phyloP scores from a whole-genome alignment of 768 basidiomycete species.

The Tylopilus sp. region DNA sequence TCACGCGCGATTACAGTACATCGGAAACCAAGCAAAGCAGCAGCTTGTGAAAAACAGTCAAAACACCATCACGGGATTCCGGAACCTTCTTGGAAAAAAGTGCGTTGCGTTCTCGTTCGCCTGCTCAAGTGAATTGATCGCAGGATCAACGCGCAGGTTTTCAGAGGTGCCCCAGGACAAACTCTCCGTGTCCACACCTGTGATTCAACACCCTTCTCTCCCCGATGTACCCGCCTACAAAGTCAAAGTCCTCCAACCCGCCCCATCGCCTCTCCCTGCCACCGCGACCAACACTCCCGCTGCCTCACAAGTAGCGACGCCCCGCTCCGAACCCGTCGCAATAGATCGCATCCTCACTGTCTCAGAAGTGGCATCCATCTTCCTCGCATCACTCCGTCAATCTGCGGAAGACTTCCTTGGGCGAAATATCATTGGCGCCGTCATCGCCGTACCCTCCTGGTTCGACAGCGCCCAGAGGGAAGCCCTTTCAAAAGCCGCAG shows the following conservation, averaged over 20 bases:
- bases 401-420: slow-evolving; percentile 93
- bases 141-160: slow-evolving; percentile 46
- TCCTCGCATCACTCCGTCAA: slow-evolving; percentile 77
- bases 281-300: slow-evolving; percentile 59
- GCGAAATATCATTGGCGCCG: slow-evolving; percentile 70
- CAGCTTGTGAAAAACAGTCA: slow-evolving; percentile 93
- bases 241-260: slow-evolving; percentile 75
- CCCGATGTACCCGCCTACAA: slow-evolving; percentile 79
- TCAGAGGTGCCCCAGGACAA: slow-evolving; percentile 64
- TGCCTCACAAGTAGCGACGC: slow-evolving; percentile 65
- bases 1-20: slow-evolving; percentile 58
- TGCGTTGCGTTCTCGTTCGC: slow-evolving; percentile 35
- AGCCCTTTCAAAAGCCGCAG: slow-evolving; percentile 71
- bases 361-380: slow-evolving; percentile 79
- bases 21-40: slow-evolving; percentile 90
- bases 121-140: neutral
- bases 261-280: slow-evolving; percentile 63
- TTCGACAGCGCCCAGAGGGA: slow-evolving; percentile 66
- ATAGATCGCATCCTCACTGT: slow-evolving; percentile 73
- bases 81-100: slow-evolving; percentile 92
- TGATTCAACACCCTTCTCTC: slow-evolving; percentile 72
- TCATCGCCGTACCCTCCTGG: slow-evolving; percentile 76
- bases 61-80: slow-evolving; percentile 94
- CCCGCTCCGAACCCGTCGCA: slow-evolving; percentile 67
- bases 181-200: slow-evolving; percentile 55